phyloP scores from a whole-genome alignment of 2,329 filamentous ascomycete genomes.

The Tolypocladium nubicola region DNA sequence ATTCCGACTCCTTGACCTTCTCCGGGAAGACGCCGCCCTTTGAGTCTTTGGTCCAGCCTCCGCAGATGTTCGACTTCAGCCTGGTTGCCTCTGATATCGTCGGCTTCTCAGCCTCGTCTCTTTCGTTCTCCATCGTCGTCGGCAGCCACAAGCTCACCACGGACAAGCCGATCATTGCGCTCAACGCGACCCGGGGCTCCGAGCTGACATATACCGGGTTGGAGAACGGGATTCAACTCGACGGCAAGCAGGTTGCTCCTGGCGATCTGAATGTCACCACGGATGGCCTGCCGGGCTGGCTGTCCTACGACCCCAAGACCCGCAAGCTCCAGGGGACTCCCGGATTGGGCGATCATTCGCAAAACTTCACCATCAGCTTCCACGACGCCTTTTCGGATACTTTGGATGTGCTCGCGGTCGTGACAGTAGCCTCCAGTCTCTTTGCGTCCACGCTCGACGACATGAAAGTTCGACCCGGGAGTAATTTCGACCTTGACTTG shows the following conservation, averaged over 20 bases:
- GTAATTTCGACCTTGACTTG: slow-evolving; percentile 31
- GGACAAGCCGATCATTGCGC: slow-evolving; percentile 40
- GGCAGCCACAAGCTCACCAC: slow-evolving; percentile 60
- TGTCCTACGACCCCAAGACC: slow-evolving; percentile 51
- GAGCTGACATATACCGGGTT: slow-evolving; percentile 43
- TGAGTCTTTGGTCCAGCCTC: slow-evolving; percentile 51
- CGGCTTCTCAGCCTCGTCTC: slow-evolving; percentile 60
- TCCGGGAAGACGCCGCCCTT: slow-evolving; percentile 59
- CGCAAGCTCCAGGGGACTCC: slow-evolving; percentile 56
- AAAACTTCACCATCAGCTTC: slow-evolving; percentile 53
- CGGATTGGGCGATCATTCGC: slow-evolving; percentile 43
- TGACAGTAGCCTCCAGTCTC: slow-evolving; percentile 24
- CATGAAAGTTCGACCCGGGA: slow-evolving; percentile 28
- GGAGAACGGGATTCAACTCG: slow-evolving; percentile 41
- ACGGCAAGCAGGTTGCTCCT: slow-evolving; percentile 38
- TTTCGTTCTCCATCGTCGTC: slow-evolving; percentile 62
- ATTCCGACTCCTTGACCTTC: slow-evolving; percentile 53
- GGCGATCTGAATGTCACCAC: slow-evolving; percentile 42
- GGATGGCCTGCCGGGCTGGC: slow-evolving; percentile 53
- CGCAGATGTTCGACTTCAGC: slow-evolving; percentile 61
- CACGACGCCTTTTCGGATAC: slow-evolving; percentile 48
- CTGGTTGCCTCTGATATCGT: slow-evolving; percentile 69
- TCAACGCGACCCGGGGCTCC: slow-evolving; percentile 46
- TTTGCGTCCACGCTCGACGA: slow-evolving; percentile 29
- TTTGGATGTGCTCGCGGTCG: slow-evolving; percentile 41